A percentile compares a stretch with the other conserved stretches of the same genome.
Evolutionary conservation across 2,329 filamentous ascomycete species (phyloP).

Genomic region (Colletotrichum orbiculare): DNA sequence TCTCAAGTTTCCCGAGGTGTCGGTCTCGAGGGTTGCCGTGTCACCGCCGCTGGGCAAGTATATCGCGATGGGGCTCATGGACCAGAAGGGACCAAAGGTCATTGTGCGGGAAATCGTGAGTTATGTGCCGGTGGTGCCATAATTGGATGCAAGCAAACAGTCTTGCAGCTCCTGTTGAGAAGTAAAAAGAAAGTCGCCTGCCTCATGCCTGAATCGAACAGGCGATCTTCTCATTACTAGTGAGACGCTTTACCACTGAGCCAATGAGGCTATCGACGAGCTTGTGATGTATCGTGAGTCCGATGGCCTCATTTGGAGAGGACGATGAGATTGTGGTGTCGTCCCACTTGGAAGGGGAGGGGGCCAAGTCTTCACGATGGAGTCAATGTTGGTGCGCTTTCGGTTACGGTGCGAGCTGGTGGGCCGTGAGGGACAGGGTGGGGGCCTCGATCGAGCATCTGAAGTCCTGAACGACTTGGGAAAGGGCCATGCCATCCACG

Average conservation of each 20-base stretch:
- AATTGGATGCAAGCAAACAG: not conserved
- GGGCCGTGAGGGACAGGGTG: not conserved
- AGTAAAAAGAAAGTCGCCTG: not conserved
- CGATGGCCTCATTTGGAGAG: not conserved
- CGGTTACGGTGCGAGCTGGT: not conserved
- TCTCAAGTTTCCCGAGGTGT: conserved; percentile 18
- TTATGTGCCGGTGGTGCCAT: not conserved
- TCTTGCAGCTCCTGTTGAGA: too few relatives aligned
- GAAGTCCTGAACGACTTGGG: too few relatives aligned
- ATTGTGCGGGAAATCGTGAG: conserved; percentile 18
- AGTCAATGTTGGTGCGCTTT: not conserved
- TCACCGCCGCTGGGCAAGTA: conserved; percentile 17
- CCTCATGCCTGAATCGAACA: conserved; percentile 27
- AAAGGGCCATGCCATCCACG: not conserved
- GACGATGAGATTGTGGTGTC: not conserved
- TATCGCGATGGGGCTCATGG: conserved; percentile 16
- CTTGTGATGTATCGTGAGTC: accelerated
- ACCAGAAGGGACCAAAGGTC: conserved; percentile 16
- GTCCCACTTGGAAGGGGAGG: conserved; percentile 2
- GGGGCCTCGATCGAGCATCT: too few relatives aligned
- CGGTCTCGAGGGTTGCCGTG: conserved; percentile 5
- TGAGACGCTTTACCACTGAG: conserved; percentile 25
- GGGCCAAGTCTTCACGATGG: not conserved
- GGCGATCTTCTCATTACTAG: conserved; percentile 27
- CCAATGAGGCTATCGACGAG: conserved; percentile 10